Percentiles rank a stretch among this genome's conserved stretches.
These are phyloP conservation scores for Neurospora africana DNA, from an alignment of 495 filamentous ascomycete genomes.

Conservation along the genomic window DNA sequence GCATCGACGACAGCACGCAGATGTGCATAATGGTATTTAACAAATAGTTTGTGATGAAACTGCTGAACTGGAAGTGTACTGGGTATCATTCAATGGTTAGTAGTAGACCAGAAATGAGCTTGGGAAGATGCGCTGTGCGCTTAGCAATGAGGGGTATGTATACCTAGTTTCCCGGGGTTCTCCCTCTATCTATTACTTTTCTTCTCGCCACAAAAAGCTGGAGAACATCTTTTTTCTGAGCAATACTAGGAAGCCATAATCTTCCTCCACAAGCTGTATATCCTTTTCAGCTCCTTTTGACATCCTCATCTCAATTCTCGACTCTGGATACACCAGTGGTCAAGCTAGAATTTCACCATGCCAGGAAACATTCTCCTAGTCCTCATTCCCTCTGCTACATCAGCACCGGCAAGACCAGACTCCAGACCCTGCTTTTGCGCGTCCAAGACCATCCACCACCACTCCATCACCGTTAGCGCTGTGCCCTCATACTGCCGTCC, in stretches of 20 bases:
- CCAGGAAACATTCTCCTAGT: neutral
- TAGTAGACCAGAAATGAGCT: neutral
- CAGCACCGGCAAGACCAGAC: neutral
- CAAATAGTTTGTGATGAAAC: neutral
- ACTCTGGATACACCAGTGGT: neutral
- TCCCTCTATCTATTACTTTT: too few relatives aligned
- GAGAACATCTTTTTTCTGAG: neutral
- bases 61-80: neutral
- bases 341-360: neutral
- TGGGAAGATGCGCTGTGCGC: too few relatives aligned
- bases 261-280: neutral
- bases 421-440: constrained; percentile 14
- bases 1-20: neutral
- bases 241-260: neutral
- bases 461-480: constrained; percentile 46
- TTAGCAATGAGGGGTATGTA: too few relatives aligned
- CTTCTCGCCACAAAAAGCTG: neutral
- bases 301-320: neutral
- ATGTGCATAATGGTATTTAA: neutral
- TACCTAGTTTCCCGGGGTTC: too few relatives aligned
- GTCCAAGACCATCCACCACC: constrained; percentile 56
- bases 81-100: neutral
- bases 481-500: constrained; percentile 22
- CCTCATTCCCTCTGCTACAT: neutral
- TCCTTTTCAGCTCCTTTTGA: neutral